These are phyloP conservation scores for Oidiodendron maius DNA, from an alignment of 495 filamentous ascomycete species.

Conservation along the genomic window DNA sequence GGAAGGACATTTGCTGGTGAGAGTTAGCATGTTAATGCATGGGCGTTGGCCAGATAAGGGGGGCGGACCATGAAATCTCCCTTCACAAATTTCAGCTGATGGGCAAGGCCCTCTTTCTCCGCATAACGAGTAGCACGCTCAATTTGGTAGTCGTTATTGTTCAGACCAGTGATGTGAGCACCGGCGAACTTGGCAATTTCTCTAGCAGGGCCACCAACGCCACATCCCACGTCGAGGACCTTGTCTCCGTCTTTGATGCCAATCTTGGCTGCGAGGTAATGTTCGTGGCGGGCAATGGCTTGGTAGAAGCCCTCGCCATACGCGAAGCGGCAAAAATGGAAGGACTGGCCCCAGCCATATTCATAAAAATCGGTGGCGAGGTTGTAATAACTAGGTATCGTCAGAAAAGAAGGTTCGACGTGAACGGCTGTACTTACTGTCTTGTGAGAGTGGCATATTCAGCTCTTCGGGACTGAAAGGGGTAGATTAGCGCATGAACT, in stretches of 20 bases:
- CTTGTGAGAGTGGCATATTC: slow-evolving; percentile 95
- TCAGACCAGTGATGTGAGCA: slow-evolving; percentile 83
- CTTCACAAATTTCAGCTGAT: slow-evolving; percentile 86
- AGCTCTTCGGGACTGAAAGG: slow-evolving; percentile 61
- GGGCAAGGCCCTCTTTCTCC: slow-evolving; percentile 67
- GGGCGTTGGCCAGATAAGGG: not conserved
- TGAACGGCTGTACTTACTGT: slow-evolving; percentile 56
- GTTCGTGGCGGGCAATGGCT: slow-evolving; percentile 95
- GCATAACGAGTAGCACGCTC: slow-evolving; percentile 87
- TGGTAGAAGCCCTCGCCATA: slow-evolving; percentile 83
- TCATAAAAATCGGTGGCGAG: slow-evolving; percentile 96
- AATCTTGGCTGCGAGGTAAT: slow-evolving; percentile 92
- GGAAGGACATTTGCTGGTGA: slow-evolving; percentile 87
- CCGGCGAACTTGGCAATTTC: slow-evolving; percentile 96
- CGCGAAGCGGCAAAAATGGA: slow-evolving; percentile 98
- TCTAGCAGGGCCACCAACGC: slow-evolving; percentile 93
- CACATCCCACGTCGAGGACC: slow-evolving; percentile 95
- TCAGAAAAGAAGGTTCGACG: not conserved
- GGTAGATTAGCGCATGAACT: slow-evolving; percentile 8
- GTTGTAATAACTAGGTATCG: slow-evolving; percentile 78
- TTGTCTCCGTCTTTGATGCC: slow-evolving; percentile 80
- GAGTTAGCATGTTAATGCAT: not conserved
- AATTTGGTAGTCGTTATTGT: slow-evolving; percentile 99
- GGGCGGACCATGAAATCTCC: slow-evolving; percentile 87
- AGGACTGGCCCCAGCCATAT: slow-evolving; percentile 90